phyloP scores from a whole-genome alignment of 768 basidiomycete genomes.

The Russula vinacea region DNA sequence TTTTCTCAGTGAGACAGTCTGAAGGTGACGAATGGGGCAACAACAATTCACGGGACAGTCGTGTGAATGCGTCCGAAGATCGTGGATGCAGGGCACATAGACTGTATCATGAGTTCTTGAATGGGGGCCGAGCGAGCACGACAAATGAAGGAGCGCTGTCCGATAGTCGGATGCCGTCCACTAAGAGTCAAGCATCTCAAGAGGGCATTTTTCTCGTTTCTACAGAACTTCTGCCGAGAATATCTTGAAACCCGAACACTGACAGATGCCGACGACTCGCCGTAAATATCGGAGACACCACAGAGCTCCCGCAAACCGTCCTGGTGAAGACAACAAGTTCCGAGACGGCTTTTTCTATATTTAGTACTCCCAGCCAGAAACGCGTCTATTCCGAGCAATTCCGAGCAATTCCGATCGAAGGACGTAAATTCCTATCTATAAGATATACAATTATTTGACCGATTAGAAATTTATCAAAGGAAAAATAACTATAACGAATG shows the following conservation, averaged over 20 bases:
- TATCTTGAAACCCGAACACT: neutral
- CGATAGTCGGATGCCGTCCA: neutral
- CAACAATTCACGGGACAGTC: neutral
- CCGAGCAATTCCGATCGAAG: too few relatives aligned
- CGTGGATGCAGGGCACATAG: neutral
- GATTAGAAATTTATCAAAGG: too few relatives aligned
- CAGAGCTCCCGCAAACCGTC: neutral
- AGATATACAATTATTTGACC: too few relatives aligned
- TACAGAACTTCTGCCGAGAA: neutral
- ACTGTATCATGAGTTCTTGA: neutral
- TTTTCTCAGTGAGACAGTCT: too few relatives aligned
- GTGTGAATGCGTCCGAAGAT: constrained; percentile 1
- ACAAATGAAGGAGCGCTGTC: neutral
- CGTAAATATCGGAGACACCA: neutral
- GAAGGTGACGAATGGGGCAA: neutral
- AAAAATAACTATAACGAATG: too few relatives aligned
- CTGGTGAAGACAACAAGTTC: neutral
- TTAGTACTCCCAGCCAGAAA: too few relatives aligned
- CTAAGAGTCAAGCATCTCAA: neutral
- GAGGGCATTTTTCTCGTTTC: neutral
- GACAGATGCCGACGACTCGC: neutral
- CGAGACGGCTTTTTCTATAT: neutral
- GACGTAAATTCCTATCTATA: too few relatives aligned
- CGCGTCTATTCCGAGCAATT: too few relatives aligned
- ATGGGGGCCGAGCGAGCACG: neutral